Base-by-base conservation (phyloP, 2,329 filamentous ascomycete genomes). In the Aspergillus oerlinghausenensis region DNA sequence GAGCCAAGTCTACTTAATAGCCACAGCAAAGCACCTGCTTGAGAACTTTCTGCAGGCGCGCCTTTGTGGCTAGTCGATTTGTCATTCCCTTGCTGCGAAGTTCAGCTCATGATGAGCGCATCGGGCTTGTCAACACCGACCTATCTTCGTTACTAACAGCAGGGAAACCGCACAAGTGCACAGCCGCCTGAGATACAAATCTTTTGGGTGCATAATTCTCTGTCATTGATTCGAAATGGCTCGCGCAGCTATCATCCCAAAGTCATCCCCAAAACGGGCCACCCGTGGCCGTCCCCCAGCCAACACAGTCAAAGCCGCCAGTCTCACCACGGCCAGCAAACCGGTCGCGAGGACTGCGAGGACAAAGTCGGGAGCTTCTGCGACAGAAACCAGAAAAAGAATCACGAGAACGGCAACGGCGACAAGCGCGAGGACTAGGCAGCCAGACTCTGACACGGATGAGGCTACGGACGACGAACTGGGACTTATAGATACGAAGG, bases 391-490 rank as follows among this genome's bases (percentile, higher is more conserved):
- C 1, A 56, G 51, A 29, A 64, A 59, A 49, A 48, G 58, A 25
- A 51, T 49, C 14, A 51, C 49, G 4, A 57, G 61, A 25, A 50
- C 55, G 4, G 55, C 52, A 9, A 43, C 54, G 10, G 47, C 52
- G 32, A 47, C 62, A 4, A 47, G 43, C 21, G 9, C 10, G 10
- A 40, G 43, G 26, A 42, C 51, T 43, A 52, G 40, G 11, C 47
- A 43, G 5, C 48, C 52, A 3, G 57, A 65, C 1, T 57, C 61
- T 23, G 59, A 56, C 23, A 54, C 61, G 10, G 65, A 65, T n/a
- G 63, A 61, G 10, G 59, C 58, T n/a, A 64, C 63, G n/a, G 65
- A 68, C 38, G 66, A 68, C 56, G 66, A 68, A 42, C 58, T 68
- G 26, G 63, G 58, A 3, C 52, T 62, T 10, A 59, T 64, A 19